Conservation (phyloP, 2,329 filamentous ascomycete species). For the Apiospora saccharicola region DNA sequence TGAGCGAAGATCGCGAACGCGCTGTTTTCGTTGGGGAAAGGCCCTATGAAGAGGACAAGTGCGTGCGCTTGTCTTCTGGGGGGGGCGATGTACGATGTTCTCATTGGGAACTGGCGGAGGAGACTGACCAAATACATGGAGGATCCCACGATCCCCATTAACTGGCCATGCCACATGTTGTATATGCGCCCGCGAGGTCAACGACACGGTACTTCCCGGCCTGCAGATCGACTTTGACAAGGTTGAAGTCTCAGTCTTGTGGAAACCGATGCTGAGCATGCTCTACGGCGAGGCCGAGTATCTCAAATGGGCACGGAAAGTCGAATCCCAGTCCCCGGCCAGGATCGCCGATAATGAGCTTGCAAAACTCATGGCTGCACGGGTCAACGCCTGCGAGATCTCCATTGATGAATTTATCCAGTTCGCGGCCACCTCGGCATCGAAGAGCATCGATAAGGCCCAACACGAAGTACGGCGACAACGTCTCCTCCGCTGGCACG, state of each 20-base stretch:
- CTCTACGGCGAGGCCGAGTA: slow-evolving; percentile 32
- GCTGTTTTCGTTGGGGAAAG: slow-evolving; percentile 22
- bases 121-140: neutral
- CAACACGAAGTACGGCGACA: neutral
- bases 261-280: slow-evolving; percentile 29
- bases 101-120: neutral
- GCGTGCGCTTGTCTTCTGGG: neutral
- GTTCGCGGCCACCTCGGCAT: neutral
- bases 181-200: slow-evolving; percentile 28
- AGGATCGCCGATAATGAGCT: neutral
- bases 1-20: slow-evolving; percentile 15
- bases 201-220: slow-evolving; percentile 31
- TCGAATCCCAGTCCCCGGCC: slow-evolving; percentile 26
- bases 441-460: neutral
- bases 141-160: neutral
- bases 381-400: neutral
- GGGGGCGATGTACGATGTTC: neutral
- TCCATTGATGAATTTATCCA: neutral
- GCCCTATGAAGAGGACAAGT: neutral
- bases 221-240: slow-evolving; percentile 25
- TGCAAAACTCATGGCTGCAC: no score
- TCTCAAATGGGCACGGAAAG: slow-evolving; percentile 29
- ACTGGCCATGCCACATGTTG: slow-evolving; percentile 26
- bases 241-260: slow-evolving; percentile 28
- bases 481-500: neutral